Base-by-base conservation (phyloP, 2,329 filamentous ascomycete genomes). In the Trichoderma aggressivum region DNA sequence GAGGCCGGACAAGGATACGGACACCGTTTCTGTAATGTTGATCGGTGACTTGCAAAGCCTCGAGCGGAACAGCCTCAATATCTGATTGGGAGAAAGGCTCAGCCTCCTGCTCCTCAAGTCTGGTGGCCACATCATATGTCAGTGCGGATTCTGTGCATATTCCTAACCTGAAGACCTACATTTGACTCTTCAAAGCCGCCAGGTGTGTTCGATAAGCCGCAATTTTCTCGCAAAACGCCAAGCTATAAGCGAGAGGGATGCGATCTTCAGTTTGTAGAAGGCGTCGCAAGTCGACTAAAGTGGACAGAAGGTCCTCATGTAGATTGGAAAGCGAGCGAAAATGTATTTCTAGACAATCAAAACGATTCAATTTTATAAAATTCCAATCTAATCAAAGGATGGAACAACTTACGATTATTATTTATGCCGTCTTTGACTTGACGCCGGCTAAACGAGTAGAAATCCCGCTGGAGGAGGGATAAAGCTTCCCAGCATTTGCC, bases 361-460 rank as follows among this genome's bases (percentile, higher is more conserved):
- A 16, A 4, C 36, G n/a, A 3, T n/a, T 43, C 1, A 43, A 7
- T 3, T 5, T 7, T 7, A n/a, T 43, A n/a, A 43, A 1, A 5
- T 8, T 1, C 0, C n/a, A 3, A 43, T n/a, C 39, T 0, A 43
- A 7, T 10, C 39, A 1, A 43, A 3, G 16, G 10, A 2, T n/a
- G 7, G 3, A n/a, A n/a, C 5, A 3, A 43, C 39, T n/a, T 43
- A 43, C 36, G 34, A 16, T 36, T 39, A 16, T 36, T 39, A 5
- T 39, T 39, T 18, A 39, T 39, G 5, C 4, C 5, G 7, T 39
- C 1, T 3, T 0, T 39, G 7, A 5, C 36, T 6, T 39, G 36
- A 7, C 0, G 16, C 14, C 7, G 36, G 36, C 11, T 3, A 18
- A 39, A 39, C 5, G 14, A 18, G 14, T 5, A 12, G 18, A 39